phyloP scores from a whole-genome alignment of 805 yeast species.

The Yarrowia hollandica region DNA sequence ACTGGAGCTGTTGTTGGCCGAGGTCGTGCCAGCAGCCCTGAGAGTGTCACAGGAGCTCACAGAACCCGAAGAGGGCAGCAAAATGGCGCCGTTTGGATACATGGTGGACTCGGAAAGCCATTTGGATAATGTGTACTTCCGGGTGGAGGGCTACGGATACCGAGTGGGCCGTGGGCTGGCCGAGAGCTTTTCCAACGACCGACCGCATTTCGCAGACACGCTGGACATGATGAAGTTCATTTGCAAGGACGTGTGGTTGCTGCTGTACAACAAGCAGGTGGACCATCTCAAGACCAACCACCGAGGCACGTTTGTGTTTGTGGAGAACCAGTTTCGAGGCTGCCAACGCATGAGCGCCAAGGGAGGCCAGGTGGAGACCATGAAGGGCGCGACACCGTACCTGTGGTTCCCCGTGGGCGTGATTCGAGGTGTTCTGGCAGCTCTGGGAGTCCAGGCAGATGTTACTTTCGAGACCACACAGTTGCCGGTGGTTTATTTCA shows the following conservation, averaged over 20 bases:
- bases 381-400: slow-evolving; percentile 46
- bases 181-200: slow-evolving; percentile 47
- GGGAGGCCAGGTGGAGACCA: slow-evolving; percentile 39
- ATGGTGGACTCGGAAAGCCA: slow-evolving; percentile 33
- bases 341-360: slow-evolving; percentile 51
- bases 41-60: slow-evolving; percentile 56
- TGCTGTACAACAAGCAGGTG: slow-evolving; percentile 78
- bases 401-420: slow-evolving; percentile 76
- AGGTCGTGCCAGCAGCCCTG: slow-evolving; percentile 70
- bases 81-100: slow-evolving; percentile 27
- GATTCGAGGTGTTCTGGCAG: slow-evolving; percentile 67
- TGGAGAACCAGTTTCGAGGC: slow-evolving; percentile 63
- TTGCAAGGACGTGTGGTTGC: slow-evolving; percentile 88
- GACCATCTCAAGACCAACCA: slow-evolving; percentile 92
- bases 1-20: slow-evolving; percentile 68
- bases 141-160: slow-evolving; percentile 72
- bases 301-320: slow-evolving; percentile 75
- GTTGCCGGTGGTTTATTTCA: slow-evolving; percentile 70
- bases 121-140: slow-evolving; percentile 53
- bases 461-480: slow-evolving; percentile 64
- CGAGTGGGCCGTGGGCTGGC: slow-evolving; percentile 62
- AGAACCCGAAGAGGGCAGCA: slow-evolving; percentile 33
- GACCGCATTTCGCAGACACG: slow-evolving; percentile 50
- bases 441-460: slow-evolving; percentile 64
- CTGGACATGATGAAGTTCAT: slow-evolving; percentile 87